Base-by-base conservation (phyloP, 1,284 basidiomycete species). In the Chondrostereum purpureum region DNA sequence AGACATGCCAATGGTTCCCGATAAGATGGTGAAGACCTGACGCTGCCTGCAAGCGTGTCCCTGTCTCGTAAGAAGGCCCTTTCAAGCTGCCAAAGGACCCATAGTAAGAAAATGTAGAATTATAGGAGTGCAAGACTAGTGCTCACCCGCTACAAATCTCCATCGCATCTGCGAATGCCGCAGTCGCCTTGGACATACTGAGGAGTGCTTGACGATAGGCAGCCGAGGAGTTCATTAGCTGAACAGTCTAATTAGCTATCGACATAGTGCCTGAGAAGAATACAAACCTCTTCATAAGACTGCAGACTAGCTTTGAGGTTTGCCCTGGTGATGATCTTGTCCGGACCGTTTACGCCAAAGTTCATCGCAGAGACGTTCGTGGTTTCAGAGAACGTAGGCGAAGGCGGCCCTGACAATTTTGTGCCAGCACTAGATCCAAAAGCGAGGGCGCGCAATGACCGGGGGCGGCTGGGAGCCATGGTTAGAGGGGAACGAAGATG, bases 11-110 rank as follows among this genome's bases (percentile, higher is more conserved):
- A 57, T 95, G 91, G 63, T 95, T 95, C 45, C 87, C 84, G 58
- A 95, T 86, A 53, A 97, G 77, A 63, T 92, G 90, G 63, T 96
- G 92, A 42, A 96, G 68, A 2, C 93, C 93, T 13, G 87, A 83
- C n/a, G 88, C 82, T 23, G 88, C 89, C 58, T 92, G 81, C 39
- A 90, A 65, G 50, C 87, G 69, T 50, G 84, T 76, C 52, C 90
- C 75, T 39, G 88, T 66, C 64, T 92, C 79, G 64, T 93, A 82
- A 54, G 83, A 69, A 40, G 89, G 76, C 49, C 91, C 80, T 67
- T 93, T 89, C 55, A 89, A 66, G 48, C 85, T 88, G 43, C 18
- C 8, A 14, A 18, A 24, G 5, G 13, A 21, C 21, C 27, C 13
- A n/a, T 23, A 21, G 10, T 31, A 13, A 18, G n/a, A 10, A 27